Percentiles rank a stretch among this genome's conserved stretches.
phyloP scores from a whole-genome alignment of 202 grass and related monocot species.

The Alloteropsis angusta region DNA sequence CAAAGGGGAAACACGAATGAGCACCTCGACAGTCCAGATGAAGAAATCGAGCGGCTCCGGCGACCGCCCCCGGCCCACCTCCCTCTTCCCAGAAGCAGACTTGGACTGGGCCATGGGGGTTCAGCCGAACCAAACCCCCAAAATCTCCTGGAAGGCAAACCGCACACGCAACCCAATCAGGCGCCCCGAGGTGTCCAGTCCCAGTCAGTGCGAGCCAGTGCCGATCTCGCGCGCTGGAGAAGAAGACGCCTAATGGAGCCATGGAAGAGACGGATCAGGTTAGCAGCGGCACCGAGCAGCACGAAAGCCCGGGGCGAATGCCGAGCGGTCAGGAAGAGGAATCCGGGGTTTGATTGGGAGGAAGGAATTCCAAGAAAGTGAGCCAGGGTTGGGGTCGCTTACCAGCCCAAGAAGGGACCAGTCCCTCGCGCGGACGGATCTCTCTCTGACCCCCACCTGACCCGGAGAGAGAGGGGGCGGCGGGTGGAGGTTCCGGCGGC shows the following conservation, averaged over 20 bases:
- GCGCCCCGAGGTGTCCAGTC: not conserved
- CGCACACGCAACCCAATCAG: not conserved
- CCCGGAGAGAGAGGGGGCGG: not conserved
- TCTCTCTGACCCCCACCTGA: not conserved
- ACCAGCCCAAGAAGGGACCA: not conserved
- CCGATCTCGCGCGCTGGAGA: not conserved
- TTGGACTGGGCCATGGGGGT: slow-evolving; percentile 3
- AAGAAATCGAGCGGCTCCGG: slow-evolving; percentile 95
- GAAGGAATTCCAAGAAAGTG: not conserved
- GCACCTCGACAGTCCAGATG: slow-evolving; percentile 94
- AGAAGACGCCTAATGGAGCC: not conserved
- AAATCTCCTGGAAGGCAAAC: not conserved
- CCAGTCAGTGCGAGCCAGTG: not conserved
- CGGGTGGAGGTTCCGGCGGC: not conserved
- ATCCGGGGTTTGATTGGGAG: not conserved
- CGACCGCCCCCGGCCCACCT: slow-evolving; percentile 56
- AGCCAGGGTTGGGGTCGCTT: not conserved
- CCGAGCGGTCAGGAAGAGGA: not conserved
- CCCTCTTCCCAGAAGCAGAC: slow-evolving; percentile 29
- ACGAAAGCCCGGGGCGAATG: not conserved
- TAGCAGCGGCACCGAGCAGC: not conserved
- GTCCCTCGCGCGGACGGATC: not conserved
- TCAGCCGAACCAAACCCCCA: not conserved
- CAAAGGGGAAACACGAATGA: slow-evolving; percentile 4
- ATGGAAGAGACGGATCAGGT: not conserved